Evolutionary conservation across 768 basidiomycete genomes (phyloP).

Genomic region (Amanita pseudoporphyria): DNA sequence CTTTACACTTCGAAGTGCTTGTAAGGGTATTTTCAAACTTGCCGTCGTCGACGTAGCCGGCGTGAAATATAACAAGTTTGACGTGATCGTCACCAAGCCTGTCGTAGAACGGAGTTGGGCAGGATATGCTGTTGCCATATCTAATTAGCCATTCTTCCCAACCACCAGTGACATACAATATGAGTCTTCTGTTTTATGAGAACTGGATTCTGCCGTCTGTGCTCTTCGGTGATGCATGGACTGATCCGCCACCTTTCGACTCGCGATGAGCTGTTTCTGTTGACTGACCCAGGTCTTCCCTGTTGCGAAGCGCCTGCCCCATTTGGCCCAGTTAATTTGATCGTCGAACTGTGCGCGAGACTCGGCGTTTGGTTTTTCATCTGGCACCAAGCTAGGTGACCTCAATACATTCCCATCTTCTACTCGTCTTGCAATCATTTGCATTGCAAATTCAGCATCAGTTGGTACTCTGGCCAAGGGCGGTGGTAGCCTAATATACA

Average conservation of each 20-base stretch:
- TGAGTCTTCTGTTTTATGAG: slow-evolving; percentile 13
- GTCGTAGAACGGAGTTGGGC: slow-evolving; percentile 46
- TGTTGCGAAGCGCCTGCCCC: slow-evolving; percentile 35
- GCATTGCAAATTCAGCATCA: slow-evolving; percentile 64
- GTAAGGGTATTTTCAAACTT: slow-evolving; percentile 35
- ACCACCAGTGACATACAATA: slow-evolving; percentile 22
- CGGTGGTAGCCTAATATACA: slow-evolving; percentile 31
- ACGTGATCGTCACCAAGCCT: slow-evolving; percentile 51
- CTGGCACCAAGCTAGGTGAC: slow-evolving; percentile 15
- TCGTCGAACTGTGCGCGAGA: not conserved
- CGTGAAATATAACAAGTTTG: slow-evolving; percentile 41
- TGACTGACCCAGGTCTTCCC: slow-evolving; percentile 36
- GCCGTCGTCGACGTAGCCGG: slow-evolving; percentile 36
- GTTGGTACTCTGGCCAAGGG: slow-evolving; percentile 48
- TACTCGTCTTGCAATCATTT: slow-evolving; percentile 52
- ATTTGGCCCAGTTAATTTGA: slow-evolving; percentile 45
- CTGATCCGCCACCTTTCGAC: slow-evolving; percentile 22
- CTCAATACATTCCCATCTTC: slow-evolving; percentile 41
- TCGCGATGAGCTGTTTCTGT: slow-evolving; percentile 28
- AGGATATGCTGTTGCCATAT: slow-evolving; percentile 39
- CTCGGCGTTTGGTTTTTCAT: slow-evolving; percentile 11
- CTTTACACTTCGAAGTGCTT: slow-evolving; percentile 44
- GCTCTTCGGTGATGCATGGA: slow-evolving; percentile 7
- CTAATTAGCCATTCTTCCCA: not conserved
- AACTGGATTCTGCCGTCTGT: slow-evolving; percentile 7